Base-by-base conservation (phyloP, 257 asterid genomes). In the Thymus mandschuricus region DNA sequence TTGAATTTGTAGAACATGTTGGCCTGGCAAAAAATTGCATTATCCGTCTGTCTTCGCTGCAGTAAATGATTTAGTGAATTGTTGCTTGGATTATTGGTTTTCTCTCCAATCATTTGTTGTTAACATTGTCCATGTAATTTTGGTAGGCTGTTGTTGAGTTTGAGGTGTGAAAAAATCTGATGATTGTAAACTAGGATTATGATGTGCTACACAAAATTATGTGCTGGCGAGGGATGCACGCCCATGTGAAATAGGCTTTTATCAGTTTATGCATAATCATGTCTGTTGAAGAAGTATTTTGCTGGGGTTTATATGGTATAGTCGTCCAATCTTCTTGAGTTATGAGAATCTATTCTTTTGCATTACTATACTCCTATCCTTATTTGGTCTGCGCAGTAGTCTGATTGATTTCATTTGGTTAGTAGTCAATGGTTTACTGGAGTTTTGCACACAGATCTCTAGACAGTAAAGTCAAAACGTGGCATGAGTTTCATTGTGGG, bases 21-120 rank as follows among this genome's bases (percentile, higher is more conserved):
- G 29, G 63, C 10, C 64, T 5, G 71, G 45, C 12, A 21, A 40
- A 6, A 7, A 49, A n/a, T 67, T 66, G 35, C 46, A 68, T 33
- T 54, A 27, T 54, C 21, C 54, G 52, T 44, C 45, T 64, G 63
- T 11, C 21, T 21, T 21, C 46, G 21, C 15, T 43, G 77, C 62
- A 67, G 56, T 41, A 76, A 10, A 58, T 57, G 68, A 45, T 44
- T 48, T 50, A 43, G 45, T 33, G 35, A 45, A 38, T 38, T 30
- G 58, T 76, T 50, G 58, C 51, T 45, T 64, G 62, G 44, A 33
- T 49, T 56, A 56, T 51, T 70, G 34, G 52, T 63, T 72, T 11
- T 62, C 33, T 44, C 31, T 62, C 66, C 58, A 41, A 45, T 66
- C 64, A 52, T 41, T 60, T 15, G n/a, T 69, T 52, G 45, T 34